A percentile compares a stretch with the other conserved stretches of the same genome.
These are phyloP conservation scores for Ophiostoma populinum DNA, from an alignment of 2,329 filamentous ascomycete species.

Conservation along the genomic window DNA sequence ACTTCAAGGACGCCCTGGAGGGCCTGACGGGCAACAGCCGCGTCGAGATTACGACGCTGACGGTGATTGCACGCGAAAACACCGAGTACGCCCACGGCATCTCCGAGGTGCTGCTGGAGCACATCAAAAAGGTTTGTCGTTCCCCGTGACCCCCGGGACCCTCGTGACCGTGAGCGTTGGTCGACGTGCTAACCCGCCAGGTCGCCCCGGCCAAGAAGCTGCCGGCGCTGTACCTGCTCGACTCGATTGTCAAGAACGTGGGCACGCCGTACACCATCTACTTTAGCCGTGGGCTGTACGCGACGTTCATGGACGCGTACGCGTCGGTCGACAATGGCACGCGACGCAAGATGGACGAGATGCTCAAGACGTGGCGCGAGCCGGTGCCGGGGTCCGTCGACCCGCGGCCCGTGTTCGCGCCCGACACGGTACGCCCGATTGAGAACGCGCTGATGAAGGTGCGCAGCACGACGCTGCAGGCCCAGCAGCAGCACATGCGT, in stretches of 20 bases:
- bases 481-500: conserved; percentile 36
- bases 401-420: conserved; percentile 77
- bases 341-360: conserved; percentile 84
- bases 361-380: conserved; percentile 96
- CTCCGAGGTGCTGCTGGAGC: conserved; percentile 73
- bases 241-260: conserved; percentile 97
- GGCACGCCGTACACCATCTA: conserved; percentile 95
- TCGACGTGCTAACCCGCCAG: conserved; percentile 34
- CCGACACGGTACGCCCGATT: conserved; percentile 74
- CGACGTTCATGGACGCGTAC: conserved; percentile 94
- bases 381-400: conserved; percentile 88
- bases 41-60: conserved; percentile 93
- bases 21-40: conserved; percentile 82
- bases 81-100: conserved; percentile 91
- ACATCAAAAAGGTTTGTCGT: conserved; percentile 93
- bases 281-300: conserved; percentile 78
- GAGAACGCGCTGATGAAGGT: conserved; percentile 89
- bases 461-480: conserved; percentile 40
- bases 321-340: conserved; percentile 69
- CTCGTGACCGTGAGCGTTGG: no score
- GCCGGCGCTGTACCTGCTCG: conserved; percentile 90
- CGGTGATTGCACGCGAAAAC: conserved; percentile 92
- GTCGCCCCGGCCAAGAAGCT: conserved; percentile 77
- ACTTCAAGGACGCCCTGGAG: conserved; percentile 85
- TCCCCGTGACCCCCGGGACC: not conserved